Percentiles rank a stretch among this genome's conserved stretches.
Evolutionary conservation across 352 stramenopile genomes (phyloP).

Genomic region (Pythium rhizo-oryzae): DNA sequence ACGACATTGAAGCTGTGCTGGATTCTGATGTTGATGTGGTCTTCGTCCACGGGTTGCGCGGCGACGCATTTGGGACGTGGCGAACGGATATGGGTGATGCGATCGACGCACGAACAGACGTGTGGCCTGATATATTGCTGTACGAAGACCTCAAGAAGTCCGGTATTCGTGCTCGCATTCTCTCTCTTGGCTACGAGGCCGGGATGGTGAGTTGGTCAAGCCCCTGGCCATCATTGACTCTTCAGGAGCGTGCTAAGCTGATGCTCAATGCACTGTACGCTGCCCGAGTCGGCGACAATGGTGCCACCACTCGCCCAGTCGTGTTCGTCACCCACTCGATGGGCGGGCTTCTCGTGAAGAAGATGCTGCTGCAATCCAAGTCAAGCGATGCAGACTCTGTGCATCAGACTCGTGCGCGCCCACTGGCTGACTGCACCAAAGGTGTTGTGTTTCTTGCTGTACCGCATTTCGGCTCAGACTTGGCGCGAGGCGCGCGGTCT

Average conservation of each 20-base stretch:
- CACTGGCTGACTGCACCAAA: slow-evolving; percentile 46
- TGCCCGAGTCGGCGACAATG: slow-evolving; percentile 56
- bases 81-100: slow-evolving; percentile 72
- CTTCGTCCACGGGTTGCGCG: slow-evolving; percentile 83
- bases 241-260: slow-evolving; percentile 68
- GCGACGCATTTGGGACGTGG: slow-evolving; percentile 84
- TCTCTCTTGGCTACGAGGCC: slow-evolving; percentile 83
- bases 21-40: slow-evolving; percentile 61
- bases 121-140: slow-evolving; percentile 83
- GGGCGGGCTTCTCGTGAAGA: slow-evolving; percentile 85
- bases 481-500: slow-evolving; percentile 66
- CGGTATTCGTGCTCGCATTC: slow-evolving; percentile 50
- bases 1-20: background rate
- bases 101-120: slow-evolving; percentile 52
- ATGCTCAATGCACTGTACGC: slow-evolving; percentile 75
- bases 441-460: slow-evolving; percentile 83
- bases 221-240: slow-evolving; percentile 81
- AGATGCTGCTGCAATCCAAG: slow-evolving; percentile 56
- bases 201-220: slow-evolving; percentile 86
- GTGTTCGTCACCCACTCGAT: slow-evolving; percentile 90
- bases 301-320: slow-evolving; percentile 41
- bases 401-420: background rate
- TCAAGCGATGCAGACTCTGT: background rate
- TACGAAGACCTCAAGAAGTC: slow-evolving; percentile 50
- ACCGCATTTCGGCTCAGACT: slow-evolving; percentile 81